Evolutionary conservation across 2,329 filamentous ascomycete species (phyloP), one percentile per base, ranked within the genome.

Genomic region (Trichophyton rubrum): DNA sequence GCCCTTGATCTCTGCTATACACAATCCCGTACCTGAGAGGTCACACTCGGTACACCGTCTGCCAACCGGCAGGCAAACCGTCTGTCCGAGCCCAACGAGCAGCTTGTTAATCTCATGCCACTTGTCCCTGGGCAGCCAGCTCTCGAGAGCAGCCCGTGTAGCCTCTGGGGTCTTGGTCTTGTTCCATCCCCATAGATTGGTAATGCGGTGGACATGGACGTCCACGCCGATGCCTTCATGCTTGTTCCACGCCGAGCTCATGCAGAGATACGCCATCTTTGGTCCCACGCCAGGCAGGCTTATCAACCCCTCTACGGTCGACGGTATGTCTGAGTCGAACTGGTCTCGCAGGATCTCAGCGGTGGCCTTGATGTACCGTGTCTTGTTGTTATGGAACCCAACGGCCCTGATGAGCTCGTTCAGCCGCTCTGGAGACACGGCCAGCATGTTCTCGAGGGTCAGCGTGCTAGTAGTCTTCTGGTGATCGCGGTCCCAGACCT

Each of bases 331-430:
- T 58, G 84, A 83, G 62, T 77, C 71, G 74, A 83, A 89, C 59
- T 83, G 72, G 68, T 92, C 86, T 53, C 84, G 81, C 27, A 95
- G 78, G 38, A 95, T 85, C 35, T 80, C 75, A 2, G 90, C 90
- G 0, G 87, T 79, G 61, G 84, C 79, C 72, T 93, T 90, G 70
- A 95, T 86, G 71, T 84, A 88, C 74, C 85, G 87, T 1, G 90
- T 93, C 77, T 96, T 96, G 74, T 90, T 91, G 70, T 95, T 96
- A 77, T 96, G 91, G 72, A 96, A 96, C 27, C 91, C 91, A 45
- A 96, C 90, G 66, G 87, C 85, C 71, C 82, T 81, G 65, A 96
- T 96, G 66, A 95, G 77, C 67, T 84, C 77, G 70, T 95, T 92
- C 24, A 89, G 78, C 13, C 77, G 72, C 1, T 77, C 77, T 1